Percentiles rank a stretch among this genome's conserved stretches.
These are phyloP conservation scores for Tilletia caries DNA, from an alignment of 1,284 basidiomycete genomes.

Conservation along the genomic window DNA sequence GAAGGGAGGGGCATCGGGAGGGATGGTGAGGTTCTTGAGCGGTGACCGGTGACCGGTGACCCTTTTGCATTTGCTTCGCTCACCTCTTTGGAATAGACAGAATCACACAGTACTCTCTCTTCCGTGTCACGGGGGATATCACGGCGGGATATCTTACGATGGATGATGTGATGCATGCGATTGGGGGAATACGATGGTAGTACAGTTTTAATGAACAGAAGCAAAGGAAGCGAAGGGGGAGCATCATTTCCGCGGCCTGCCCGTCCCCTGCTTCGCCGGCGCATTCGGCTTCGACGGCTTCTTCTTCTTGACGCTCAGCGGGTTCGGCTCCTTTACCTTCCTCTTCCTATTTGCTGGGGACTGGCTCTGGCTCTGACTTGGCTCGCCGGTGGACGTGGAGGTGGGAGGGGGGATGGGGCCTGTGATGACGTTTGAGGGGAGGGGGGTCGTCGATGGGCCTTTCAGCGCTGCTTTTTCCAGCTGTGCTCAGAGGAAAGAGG, in stretches of 20 bases:
- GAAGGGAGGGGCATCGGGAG: background rate
- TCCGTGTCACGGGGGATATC: too few relatives aligned
- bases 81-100: too few relatives aligned
- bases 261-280: background rate
- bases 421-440: constrained; percentile 4
- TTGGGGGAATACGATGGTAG: too few relatives aligned
- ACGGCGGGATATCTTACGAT: too few relatives aligned
- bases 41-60: too few relatives aligned
- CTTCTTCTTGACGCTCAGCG: constrained; percentile 79
- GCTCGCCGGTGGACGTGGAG: background rate
- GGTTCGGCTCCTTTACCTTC: constrained; percentile 82
- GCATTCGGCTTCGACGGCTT: background rate
- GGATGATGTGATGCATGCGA: too few relatives aligned
- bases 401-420: background rate
- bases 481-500: background rate
- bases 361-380: background rate
- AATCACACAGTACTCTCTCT: too few relatives aligned
- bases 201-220: too few relatives aligned
- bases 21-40: constrained; percentile 1
- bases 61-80: too few relatives aligned
- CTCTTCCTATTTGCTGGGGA: constrained; percentile 60
- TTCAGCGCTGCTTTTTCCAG: background rate
- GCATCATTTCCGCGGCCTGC: background rate
- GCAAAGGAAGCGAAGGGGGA: too few relatives aligned
- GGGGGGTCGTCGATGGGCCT: background rate